Evolutionary conservation across 805 yeast species (phyloP).

Genomic region (Kazachstania viticola): DNA sequence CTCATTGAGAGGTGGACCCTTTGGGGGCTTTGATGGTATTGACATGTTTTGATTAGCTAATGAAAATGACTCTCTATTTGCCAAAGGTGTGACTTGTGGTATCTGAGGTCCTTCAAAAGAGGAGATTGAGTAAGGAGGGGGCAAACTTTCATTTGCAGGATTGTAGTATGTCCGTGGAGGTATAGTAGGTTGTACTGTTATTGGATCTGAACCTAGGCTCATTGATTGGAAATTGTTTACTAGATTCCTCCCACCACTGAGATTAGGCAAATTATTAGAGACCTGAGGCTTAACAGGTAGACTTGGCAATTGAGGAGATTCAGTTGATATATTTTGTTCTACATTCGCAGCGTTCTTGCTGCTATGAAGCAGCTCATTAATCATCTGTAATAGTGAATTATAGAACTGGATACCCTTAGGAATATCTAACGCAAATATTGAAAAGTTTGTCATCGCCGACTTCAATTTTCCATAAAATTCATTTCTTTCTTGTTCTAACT

Average conservation of each 20-base stretch:
- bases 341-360: no score
- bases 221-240: neutral
- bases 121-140: constrained; percentile 1
- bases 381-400: constrained; percentile 29
- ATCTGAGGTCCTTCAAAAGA: neutral
- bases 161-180: constrained; percentile 1
- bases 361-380: constrained; percentile 10
- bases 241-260: neutral
- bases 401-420: constrained; percentile 57
- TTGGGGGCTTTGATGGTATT: constrained; percentile 5
- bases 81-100: constrained; percentile 17
- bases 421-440: constrained; percentile 45
- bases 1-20: constrained; percentile 4
- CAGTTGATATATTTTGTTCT: neutral
- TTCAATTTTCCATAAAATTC: constrained; percentile 32
- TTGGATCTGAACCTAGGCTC: neutral
- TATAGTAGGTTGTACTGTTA: constrained; percentile 1
- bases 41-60: neutral
- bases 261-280: neutral
- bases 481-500: constrained; percentile 24
- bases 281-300: constrained; percentile 5
- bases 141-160: neutral
- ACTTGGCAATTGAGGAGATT: constrained; percentile 1
- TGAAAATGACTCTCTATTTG: no score
- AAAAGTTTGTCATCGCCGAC: constrained; percentile 47